These are phyloP conservation scores for Tolypocladium sp. DNA, from an alignment of 2,329 filamentous ascomycete species.

Conservation along the genomic window DNA sequence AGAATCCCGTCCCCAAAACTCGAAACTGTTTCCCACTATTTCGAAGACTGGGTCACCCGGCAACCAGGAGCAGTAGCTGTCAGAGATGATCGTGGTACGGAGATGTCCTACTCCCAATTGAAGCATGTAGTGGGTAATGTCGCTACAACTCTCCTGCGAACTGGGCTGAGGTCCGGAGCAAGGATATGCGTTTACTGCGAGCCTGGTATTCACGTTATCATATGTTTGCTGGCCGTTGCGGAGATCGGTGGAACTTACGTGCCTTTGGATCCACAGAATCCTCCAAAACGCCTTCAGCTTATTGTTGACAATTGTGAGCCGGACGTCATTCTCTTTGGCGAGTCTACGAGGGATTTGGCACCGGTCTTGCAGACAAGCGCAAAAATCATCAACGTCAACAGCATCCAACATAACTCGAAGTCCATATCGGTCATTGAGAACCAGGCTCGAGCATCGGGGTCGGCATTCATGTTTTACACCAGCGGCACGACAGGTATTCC, in stretches of 20 bases:
- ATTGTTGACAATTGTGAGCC: slow-evolving; percentile 1
- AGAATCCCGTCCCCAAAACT: background rate
- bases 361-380: background rate
- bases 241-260: background rate
- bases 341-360: background rate
- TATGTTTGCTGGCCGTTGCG: background rate
- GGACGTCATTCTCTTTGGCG: background rate
- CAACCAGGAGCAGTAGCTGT: background rate
- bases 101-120: slow-evolving; percentile 1
- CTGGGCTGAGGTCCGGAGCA: background rate
- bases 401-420: background rate
- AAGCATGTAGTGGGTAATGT: background rate
- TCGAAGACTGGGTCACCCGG: background rate
- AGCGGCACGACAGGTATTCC: background rate
- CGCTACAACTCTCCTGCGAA: background rate
- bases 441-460: background rate
- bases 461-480: slow-evolving; percentile 1
- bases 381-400: background rate
- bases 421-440: background rate
- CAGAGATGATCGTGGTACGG: background rate
- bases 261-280: background rate
- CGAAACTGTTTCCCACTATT: background rate
- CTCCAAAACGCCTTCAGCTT: background rate
- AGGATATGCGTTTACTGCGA: background rate
- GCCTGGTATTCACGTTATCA: background rate